Evolutionary conservation across 495 filamentous ascomycete genomes (phyloP).

Genomic region (Penicillium cinerascens): DNA sequence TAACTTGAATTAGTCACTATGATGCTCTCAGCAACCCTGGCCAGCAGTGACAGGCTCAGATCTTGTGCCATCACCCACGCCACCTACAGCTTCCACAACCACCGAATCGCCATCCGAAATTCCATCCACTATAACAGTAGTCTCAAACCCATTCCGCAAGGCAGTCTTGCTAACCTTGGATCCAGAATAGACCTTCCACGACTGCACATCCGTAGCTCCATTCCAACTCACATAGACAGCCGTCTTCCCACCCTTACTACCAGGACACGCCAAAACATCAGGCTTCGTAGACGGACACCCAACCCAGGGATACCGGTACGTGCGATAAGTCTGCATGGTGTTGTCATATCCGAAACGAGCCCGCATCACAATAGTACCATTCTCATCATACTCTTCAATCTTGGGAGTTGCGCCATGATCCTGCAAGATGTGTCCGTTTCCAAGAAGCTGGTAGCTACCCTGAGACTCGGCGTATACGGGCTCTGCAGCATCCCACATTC

Average conservation of each 20-base stretch:
- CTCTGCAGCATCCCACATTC: constrained; percentile 20
- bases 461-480: constrained; percentile 34
- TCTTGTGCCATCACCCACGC: constrained; percentile 11
- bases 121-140: constrained; percentile 3
- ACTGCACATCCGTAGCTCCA: constrained; percentile 19
- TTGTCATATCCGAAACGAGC: constrained; percentile 18
- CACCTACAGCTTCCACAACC: constrained; percentile 17
- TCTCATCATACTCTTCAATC: constrained; percentile 37
- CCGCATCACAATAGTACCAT: constrained; percentile 14
- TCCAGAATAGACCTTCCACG: constrained; percentile 11
- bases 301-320: constrained; percentile 20
- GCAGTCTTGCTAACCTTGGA: constrained; percentile 2
- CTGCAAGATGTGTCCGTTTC: constrained; percentile 35
- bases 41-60: constrained; percentile 11
- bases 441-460: constrained; percentile 36
- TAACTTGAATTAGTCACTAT: not conserved
- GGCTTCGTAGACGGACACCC: constrained; percentile 15
- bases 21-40: constrained; percentile 5
- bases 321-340: constrained; percentile 21
- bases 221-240: constrained; percentile 33
- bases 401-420: constrained; percentile 43
- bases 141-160: constrained; percentile 13
- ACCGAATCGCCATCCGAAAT: constrained; percentile 8
- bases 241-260: not conserved
- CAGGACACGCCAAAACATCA: constrained; percentile 14